Base-by-base conservation (phyloP, 2,329 filamentous ascomycete species). In the Nothophaeocryptopus gaeumannii region DNA sequence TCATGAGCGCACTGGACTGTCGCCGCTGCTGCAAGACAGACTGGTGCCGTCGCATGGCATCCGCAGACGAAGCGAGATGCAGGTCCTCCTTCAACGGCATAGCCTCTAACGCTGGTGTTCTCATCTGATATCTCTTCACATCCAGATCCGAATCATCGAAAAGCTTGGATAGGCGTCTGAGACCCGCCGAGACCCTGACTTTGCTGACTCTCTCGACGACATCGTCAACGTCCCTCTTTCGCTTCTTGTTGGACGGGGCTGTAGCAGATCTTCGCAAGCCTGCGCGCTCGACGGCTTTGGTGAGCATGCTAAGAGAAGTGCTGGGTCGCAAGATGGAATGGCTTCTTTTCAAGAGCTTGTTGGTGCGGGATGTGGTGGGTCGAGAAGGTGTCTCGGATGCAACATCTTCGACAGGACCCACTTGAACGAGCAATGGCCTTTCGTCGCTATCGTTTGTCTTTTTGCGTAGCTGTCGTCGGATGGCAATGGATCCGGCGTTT, bases 61-160 rank as follows among this genome's bases (percentile, higher is more conserved):
- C 46, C n/a, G 39, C 46, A 5, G 39, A 37, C n/a, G 39, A 42
- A 3, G 39, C 26, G 8, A 48, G 29, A 8, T 16, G 29, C 3
- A 38, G 14, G 13, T 48, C 33, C 12, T 33, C 39, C 12, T 34
- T 16, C 3, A 48, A 34, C 8, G 39, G 16, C 33, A 42, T 34
- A 1, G 15, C 32, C 31, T 52, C 50, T 5, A 52, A 26, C 26
- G 45, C 45, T 14, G 45, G 29, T 39, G 38, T 33, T 16, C 50
- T 39, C 14, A 47, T 37, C 32, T 43, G 32, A 15, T 34, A 52
- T 5, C 50, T 45, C 34, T 39, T 45, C 10, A 47, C 20, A 37
- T 52, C 50, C 20, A 47, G 38, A 16, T 52, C 39, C 26, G 39
- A 47, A 34, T 52, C 50, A n/a, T 52, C 50, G 12, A 44, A 45